A percentile compares a stretch with the other conserved stretches of the same genome.
Conservation (phyloP, 768 basidiomycete species). For the Coprinopsis sp. region DNA sequence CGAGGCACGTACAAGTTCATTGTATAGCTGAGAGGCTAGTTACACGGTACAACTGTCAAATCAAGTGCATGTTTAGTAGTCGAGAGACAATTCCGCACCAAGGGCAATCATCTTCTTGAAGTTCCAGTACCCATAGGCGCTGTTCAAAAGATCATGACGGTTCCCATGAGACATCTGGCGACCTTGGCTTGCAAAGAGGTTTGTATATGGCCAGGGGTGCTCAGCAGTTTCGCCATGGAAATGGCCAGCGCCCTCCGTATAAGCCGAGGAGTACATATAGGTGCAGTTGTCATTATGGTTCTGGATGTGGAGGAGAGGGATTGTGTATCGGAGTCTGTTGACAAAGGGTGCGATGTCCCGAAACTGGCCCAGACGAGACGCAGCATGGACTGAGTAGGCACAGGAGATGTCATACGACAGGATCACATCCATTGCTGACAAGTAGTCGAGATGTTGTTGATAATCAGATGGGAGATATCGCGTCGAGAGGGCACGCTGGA, state of each 20-base stretch:
- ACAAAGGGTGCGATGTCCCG: slow-evolving; percentile 7
- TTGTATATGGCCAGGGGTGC: slow-evolving; percentile 19
- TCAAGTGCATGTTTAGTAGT: no score
- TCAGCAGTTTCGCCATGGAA: slow-evolving; percentile 29
- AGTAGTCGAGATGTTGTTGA: slow-evolving; percentile 1
- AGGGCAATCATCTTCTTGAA: slow-evolving; percentile 3
- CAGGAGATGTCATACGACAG: slow-evolving; percentile 26
- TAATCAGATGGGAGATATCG: not conserved
- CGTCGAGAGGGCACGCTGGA: slow-evolving; percentile 12
- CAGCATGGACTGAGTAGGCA: slow-evolving; percentile 16
- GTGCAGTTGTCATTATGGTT: slow-evolving; percentile 24
- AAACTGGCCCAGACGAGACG: slow-evolving; percentile 12
- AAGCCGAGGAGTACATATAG: slow-evolving; percentile 20
- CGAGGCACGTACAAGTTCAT: not conserved
- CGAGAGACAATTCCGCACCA: not conserved
- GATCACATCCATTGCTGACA: not conserved
- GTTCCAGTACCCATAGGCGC: slow-evolving; percentile 20
- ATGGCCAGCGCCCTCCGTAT: slow-evolving; percentile 15
- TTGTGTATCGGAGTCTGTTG: slow-evolving; percentile 10
- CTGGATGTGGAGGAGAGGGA: slow-evolving; percentile 22
- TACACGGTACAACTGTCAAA: not conserved
- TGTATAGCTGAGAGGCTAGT: not conserved
- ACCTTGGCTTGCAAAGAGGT: slow-evolving; percentile 17
- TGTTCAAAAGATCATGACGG: slow-evolving; percentile 22
- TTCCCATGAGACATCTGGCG: slow-evolving; percentile 27